Evolutionary conservation across 139 green algal genomes (phyloP), one percentile per base, ranked within the genome.

Genomic region (Picochlorum sp.): DNA sequence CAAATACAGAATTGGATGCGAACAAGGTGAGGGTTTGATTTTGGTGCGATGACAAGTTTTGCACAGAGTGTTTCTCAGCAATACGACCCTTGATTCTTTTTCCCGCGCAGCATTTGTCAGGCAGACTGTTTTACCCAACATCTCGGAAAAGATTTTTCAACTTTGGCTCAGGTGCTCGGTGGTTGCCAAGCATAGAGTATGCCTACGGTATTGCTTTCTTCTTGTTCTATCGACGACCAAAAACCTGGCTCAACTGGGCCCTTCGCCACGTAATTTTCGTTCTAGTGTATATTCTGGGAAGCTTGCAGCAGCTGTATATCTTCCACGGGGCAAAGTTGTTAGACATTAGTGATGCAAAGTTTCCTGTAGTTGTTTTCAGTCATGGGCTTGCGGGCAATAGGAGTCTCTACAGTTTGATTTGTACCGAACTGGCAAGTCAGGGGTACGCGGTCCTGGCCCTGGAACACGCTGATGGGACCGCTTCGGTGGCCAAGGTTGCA

Each of bases 391-490:
- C 75, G 20, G 81, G 76, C 33, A 74, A 55, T 14, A 65, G 81
- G 5, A 73, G 61, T 57, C 57, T 82, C 30, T 89, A 89, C 72
- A 63, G 30, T n/a, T 56, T 65, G 59, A 68, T 83, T 41, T 84
- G 77, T 57, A 59, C 59, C 2, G 77, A 84, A 65, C 67, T 86
- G 25, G 81, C 76, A 0, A 73, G 60, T 10, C 64, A 68, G 64
- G 81, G 81, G 7, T 87, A 77, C 54, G 44, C 82, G 14, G 81
- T 89, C 9, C 47, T 82, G 55, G 71, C 79, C 5, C 29, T 89
- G 41, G 81, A 89, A 65, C 81, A 89, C 57, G 55, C 69, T 1
- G 81, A 89, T 64, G 79, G 76, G 18, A 74, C 64, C 10, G 68
- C 76, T 2, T 65, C 56, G 25, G 45, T 58, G 5, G 61, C 58